Conservation (phyloP, 768 basidiomycete species). For the Russula vinacea region DNA sequence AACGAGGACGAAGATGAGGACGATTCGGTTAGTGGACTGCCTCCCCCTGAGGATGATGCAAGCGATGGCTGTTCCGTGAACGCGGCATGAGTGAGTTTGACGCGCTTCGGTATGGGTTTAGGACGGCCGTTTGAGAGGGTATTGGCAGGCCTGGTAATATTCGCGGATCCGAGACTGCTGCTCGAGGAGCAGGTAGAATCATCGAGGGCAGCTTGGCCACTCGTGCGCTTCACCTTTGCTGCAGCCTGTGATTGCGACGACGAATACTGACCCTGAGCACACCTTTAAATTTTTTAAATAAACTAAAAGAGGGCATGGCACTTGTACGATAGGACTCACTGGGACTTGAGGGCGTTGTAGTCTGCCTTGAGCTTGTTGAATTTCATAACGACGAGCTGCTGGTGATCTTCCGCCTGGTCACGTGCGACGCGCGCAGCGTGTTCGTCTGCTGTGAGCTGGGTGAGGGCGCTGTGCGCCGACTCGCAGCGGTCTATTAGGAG, state of each 20-base stretch:
- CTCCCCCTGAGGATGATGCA: not conserved
- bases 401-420: slow-evolving; percentile 1
- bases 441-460: slow-evolving; percentile 14
- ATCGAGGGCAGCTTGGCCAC: slow-evolving; percentile 20
- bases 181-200: not conserved
- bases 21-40: too few species aligned
- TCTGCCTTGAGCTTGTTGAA: not conserved
- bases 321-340: not conserved
- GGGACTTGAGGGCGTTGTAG: not conserved
- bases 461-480: not conserved
- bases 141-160: not conserved
- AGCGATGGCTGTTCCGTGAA: not conserved
- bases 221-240: slow-evolving; percentile 8
- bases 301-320: too few species aligned
- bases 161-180: not conserved
- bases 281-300: too few species aligned
- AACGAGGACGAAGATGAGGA: too few species aligned
- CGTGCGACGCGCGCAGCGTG: slow-evolving; percentile 15
- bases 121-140: not conserved
- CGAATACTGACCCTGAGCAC: not conserved
- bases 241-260: too few species aligned
- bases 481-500: slow-evolving; percentile 20
- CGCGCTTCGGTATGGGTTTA: slow-evolving; percentile 12
- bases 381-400: not conserved
- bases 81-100: not conserved